A percentile compares a stretch with the other conserved stretches of the same genome.
phyloP scores from a whole-genome alignment of 306 rosid species.

The Phaseolus lunatus region DNA sequence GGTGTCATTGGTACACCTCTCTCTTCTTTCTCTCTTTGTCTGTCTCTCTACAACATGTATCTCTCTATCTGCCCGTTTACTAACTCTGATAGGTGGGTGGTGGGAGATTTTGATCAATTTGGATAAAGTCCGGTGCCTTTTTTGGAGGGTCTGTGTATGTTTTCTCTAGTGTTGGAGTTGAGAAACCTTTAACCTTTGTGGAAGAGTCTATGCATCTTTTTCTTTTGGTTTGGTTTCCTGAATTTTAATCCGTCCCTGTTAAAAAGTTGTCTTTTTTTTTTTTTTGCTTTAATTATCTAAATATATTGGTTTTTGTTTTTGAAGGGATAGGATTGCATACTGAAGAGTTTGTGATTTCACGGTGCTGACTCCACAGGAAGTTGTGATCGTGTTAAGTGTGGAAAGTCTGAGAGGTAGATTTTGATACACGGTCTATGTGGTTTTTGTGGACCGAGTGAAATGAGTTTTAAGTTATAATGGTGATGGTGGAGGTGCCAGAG shows the following conservation, averaged over 20 bases:
- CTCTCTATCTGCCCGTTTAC: slow-evolving; percentile 26
- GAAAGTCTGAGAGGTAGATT: slow-evolving; percentile 47
- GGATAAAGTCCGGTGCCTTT: slow-evolving; percentile 41
- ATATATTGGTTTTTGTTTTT: slow-evolving; percentile 18
- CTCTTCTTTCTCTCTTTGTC: slow-evolving; percentile 30
- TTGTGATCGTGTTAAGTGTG: slow-evolving; percentile 40
- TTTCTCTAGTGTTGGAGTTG: slow-evolving; percentile 35
- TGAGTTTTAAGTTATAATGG: slow-evolving; percentile 59
- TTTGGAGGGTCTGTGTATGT: slow-evolving; percentile 47
- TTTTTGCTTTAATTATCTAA: background rate
- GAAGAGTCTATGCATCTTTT: background rate
- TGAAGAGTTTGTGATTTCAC: slow-evolving; percentile 36
- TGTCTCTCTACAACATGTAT: slow-evolving; percentile 20
- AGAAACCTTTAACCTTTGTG: slow-evolving; percentile 41
- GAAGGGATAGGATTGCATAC: slow-evolving; percentile 32
- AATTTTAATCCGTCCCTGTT: slow-evolving; percentile 13
- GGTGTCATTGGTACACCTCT: slow-evolving; percentile 55
- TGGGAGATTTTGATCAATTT: slow-evolving; percentile 44
- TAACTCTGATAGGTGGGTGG: slow-evolving; percentile 38
- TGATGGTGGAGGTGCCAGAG: slow-evolving; percentile 53
- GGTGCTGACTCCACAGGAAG: slow-evolving; percentile 53
- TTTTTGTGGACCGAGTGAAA: slow-evolving; percentile 31
- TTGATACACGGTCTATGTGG: slow-evolving; percentile 31
- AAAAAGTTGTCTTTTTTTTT: background rate
- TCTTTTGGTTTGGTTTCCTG: slow-evolving; percentile 13